Evolutionary conservation across 2,329 filamentous ascomycete species (phyloP), one percentile per base, ranked within the genome.

Genomic region (Aspergillus tubingensis): DNA sequence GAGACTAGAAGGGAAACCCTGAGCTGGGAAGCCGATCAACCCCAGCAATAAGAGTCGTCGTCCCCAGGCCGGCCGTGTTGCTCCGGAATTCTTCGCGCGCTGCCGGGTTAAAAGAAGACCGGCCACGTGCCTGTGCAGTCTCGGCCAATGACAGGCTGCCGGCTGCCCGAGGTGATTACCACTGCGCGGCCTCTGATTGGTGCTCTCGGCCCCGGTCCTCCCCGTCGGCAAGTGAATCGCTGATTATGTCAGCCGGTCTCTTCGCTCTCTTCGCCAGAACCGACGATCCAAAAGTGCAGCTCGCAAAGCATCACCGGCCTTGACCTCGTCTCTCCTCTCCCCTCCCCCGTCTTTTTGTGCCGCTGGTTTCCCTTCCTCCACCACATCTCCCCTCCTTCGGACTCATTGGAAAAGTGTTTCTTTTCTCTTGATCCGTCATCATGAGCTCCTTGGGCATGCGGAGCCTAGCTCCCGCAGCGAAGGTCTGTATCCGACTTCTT

Each of bases 401-500:
- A 58, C 62, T 68, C 63, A 65, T 66, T 68, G 66, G 69, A 59
- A 65, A 68, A 65, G 60, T 60, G 53, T 64, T 60, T 65, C 65
- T 70, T 65, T 63, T 61, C 67, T 69, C 69, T 65, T 67, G 64
- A 71, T 68, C 70, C 69, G 68, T 64, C 74, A 81, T 70, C 67
- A 83, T 83, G 81, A 81, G 79, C 75, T 81, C 80, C 66, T 68
- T 77, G 68, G 75, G 79, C 71, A 73, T 81, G 71, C 79, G 80
- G 78, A 82, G 79, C 76, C 69, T 82, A 67, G 75, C 78, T 77
- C 78, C 81, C 64, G 73, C 75, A 59, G 77, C 77, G 64, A 81
- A 81, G 75, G 81, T 82, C 67, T 65, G 76, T 74, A 64, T 62
- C 66, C 66, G 39, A 60, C 66, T 65, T 68, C 65, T 68, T 59